A percentile compares a stretch with the other conserved stretches of the same genome.
Conservation (phyloP, 139 green algal genomes). For the Desmodesmus armatus region DNA sequence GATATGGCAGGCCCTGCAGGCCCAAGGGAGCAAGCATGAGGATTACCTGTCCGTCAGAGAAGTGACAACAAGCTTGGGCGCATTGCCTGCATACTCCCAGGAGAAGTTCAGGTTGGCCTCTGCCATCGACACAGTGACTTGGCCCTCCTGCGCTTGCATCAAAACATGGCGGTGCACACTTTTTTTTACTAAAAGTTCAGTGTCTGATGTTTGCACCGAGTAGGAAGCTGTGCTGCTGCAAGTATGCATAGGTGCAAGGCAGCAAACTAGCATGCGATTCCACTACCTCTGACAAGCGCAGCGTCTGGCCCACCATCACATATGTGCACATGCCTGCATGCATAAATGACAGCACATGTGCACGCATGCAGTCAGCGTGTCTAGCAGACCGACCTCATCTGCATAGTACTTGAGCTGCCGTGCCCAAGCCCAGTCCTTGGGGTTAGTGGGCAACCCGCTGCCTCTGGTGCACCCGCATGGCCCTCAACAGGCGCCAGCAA, state of each 20-base stretch:
- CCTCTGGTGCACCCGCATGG: not conserved
- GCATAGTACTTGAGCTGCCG: constrained; percentile 84
- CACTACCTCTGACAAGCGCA: no score
- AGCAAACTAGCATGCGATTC: no score
- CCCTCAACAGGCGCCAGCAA: constrained; percentile 54
- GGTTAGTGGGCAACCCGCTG: not conserved
- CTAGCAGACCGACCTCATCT: not conserved
- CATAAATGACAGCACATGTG: no score
- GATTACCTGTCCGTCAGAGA: constrained; percentile 84
- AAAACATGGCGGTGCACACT: not conserved
- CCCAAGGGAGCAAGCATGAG: no score
- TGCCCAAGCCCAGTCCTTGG: constrained; percentile 78
- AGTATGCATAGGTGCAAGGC: no score
- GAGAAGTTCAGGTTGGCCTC: constrained; percentile 79
- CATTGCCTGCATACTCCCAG: constrained; percentile 89
- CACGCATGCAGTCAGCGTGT: not conserved
- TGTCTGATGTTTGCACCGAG: no score
- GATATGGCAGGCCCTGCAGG: no score
- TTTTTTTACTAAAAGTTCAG: no score
- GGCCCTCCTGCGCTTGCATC: constrained; percentile 35
- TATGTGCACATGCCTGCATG: no score
- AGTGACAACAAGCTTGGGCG: constrained; percentile 89
- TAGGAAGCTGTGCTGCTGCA: no score
- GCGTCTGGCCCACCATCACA: no score
- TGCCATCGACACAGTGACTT: constrained; percentile 74